These are phyloP conservation scores for Rhododendron ovatum DNA, from an alignment of 148 eudicot species.

Conservation along the genomic window DNA sequence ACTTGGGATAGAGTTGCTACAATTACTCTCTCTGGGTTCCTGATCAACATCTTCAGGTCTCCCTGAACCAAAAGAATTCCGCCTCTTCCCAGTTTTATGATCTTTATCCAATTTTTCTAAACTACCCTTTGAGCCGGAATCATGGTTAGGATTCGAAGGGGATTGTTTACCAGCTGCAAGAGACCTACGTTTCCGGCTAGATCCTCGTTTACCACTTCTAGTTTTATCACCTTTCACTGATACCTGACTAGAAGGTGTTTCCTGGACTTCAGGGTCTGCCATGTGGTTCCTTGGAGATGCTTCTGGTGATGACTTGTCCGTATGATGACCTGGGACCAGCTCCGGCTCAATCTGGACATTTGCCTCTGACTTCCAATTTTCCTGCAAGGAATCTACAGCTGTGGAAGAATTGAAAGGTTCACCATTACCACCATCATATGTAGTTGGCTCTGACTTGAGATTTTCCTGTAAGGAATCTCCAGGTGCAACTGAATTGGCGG, in stretches of 20 bases:
- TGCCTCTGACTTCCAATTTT: constrained; percentile 26
- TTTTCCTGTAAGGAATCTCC: background rate
- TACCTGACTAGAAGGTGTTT: constrained; percentile 72
- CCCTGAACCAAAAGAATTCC: constrained; percentile 68
- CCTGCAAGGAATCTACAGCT: constrained; percentile 23
- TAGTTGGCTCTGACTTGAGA: background rate
- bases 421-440: constrained; percentile 7
- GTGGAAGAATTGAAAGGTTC: constrained; percentile 14
- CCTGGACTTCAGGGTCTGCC: constrained; percentile 57
- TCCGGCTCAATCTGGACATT: constrained; percentile 24
- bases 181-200: constrained; percentile 44
- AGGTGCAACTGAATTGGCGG: background rate
- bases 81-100: constrained; percentile 53
- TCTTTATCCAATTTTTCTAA: constrained; percentile 60
- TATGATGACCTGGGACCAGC: constrained; percentile 25
- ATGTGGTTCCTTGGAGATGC: constrained; percentile 63
- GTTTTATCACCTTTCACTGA: constrained; percentile 57
- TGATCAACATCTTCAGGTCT: constrained; percentile 68
- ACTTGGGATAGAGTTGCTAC: constrained; percentile 64
- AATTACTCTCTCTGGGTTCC: constrained; percentile 70
- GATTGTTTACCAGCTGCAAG: constrained; percentile 50
- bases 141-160: constrained; percentile 36
- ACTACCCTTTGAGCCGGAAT: constrained; percentile 55
- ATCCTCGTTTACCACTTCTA: constrained; percentile 43
- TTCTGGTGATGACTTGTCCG: constrained; percentile 39